Base-by-base conservation (phyloP, 2,329 filamentous ascomycete genomes). In the Purpureocillium takamizusanense region DNA sequence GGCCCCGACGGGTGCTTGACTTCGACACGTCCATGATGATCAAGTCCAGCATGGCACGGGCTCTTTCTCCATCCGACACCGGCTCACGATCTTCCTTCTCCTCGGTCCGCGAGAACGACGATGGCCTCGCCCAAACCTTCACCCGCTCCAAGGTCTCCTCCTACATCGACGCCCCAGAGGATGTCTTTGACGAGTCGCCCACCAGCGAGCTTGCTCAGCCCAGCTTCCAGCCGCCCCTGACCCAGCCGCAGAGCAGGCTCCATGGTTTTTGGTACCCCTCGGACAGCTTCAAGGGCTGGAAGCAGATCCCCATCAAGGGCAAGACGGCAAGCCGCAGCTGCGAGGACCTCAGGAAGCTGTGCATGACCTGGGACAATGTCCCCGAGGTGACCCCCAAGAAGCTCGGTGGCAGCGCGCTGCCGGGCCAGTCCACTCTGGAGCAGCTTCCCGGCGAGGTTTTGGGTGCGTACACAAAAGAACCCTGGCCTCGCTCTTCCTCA, bases 391-490 rank as follows among this genome's bases (percentile, higher is more conserved):
- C 54, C 39, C 47, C 57, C 43, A 51, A 56, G 44, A 60, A 60
- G 45, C 37, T 42, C 5, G 31, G 39, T n/a, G 45, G 52, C 39
- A 46, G 42, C 37, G 56, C 57, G 43, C 48, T 57, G 16, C 59
- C 67, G n/a, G 74, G 75, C 40, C 53, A 65, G 16, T 66, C 81
- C 16, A 66, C 71, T 18, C 62, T 89, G 31, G 84, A 88, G 65
- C 74, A 59, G 43, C 68, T 89, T 7, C 83, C 83, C 1, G 67
- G 73, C 37, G 83, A 88, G 61, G 66, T 88, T 46, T 71, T 86
- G 41, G 75, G 83, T 86, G 70, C 62, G 79, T 42, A 25, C 5
- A 25, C 6, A 25, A 6, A 10, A 25, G 10, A 25, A 25, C 21
- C 21, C 21, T 10, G 21, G 5, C 10, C 10, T 25, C 10, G 21